A percentile compares a stretch with the other conserved stretches of the same genome.
Evolutionary conservation across 345 rosid genomes (phyloP).

Genomic region (Erucastrum elatum): DNA sequence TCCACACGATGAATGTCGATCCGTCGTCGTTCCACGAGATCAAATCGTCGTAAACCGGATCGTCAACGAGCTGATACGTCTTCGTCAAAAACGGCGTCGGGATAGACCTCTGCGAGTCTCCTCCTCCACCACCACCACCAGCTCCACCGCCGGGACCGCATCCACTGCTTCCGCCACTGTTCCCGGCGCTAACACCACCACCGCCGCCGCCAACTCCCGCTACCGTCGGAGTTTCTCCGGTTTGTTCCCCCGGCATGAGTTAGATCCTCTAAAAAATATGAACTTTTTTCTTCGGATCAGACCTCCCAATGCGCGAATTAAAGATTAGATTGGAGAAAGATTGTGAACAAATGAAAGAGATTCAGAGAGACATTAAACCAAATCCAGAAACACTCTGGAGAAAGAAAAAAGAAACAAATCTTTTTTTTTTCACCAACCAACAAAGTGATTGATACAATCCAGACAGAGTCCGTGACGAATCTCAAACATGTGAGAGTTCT

Average conservation of each 20-base stretch:
- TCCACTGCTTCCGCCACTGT: constrained; percentile 40
- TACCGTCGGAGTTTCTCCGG: constrained; percentile 51
- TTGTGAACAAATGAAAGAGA: neutral
- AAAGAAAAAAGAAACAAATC: neutral
- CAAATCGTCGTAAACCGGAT: constrained; percentile 66
- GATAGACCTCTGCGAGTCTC: constrained; percentile 74
- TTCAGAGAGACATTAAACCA: constrained; percentile 19
- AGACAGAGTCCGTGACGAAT: constrained; percentile 20
- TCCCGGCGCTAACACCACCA: constrained; percentile 40
- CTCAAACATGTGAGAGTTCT: constrained; percentile 23
- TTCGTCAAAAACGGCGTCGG: constrained; percentile 92
- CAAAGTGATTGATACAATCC: constrained; percentile 15
- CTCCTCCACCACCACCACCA: constrained; percentile 9
- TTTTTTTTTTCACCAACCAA: constrained; percentile 29
- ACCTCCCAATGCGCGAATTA: constrained; percentile 6
- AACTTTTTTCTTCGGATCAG: neutral
- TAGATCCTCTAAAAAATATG: constrained; percentile 38
- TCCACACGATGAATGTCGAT: constrained; percentile 85
- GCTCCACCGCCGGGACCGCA: constrained; percentile 36
- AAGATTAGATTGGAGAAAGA: neutral
- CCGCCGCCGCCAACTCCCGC: constrained; percentile 43
- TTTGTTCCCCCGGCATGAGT: constrained; percentile 66
- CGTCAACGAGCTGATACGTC: constrained; percentile 85
- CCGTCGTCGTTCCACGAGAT: constrained; percentile 94
- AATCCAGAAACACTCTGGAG: constrained; percentile 10